Evolutionary conservation across 2,329 filamentous ascomycete species (phyloP), one percentile per base, ranked within the genome.

Genomic region (Periconia macrospinosa): DNA sequence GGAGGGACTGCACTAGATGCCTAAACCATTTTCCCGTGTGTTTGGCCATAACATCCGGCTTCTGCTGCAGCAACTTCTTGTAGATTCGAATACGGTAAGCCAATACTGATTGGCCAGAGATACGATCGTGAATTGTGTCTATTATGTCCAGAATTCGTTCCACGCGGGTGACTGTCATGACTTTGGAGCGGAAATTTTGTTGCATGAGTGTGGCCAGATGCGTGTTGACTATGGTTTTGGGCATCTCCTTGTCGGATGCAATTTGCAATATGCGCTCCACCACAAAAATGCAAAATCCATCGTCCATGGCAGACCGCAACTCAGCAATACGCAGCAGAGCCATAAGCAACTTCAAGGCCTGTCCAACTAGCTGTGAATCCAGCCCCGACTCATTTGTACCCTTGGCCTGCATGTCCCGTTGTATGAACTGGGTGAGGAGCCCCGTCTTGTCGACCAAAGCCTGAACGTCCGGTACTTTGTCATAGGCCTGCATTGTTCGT

Each of bases 31-130:
- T 82, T 2, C 83, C 79, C 51, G 83, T 78, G 41, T 91, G 86
- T 20, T 81, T 76, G 15, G 86, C 75, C 87, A 99, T 96, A 19
- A 85, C 78, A 17, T 79, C 74, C 47, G 83, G 87, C 5, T 86
- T 84, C 73, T 95, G 90, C 54, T 84, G 83, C 20, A 96, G 74
- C 1, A 99, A 79, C 50, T 86, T 87, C 58, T 86, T 85, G 69
- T 96, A 97, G 48, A 96, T 88, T 45, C 86, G 79, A 11, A 96
- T 80, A 15, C 93, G 86, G 54, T 89, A 87, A 61, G 88, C 86
- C 40, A 92, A 78, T 37, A 96, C 89, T 55, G 88, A 91, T 68
- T 92, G 96, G 17, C 92, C 92, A 55, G 83, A 87, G 41, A 93
- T 77, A 49, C 88, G 84, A 2, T 88, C 81, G 50, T 91, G 88